Evolutionary conservation across 2,329 filamentous ascomycete genomes (phyloP), one percentile per base, ranked within the genome.

Genomic region (Aspergillus sp.): DNA sequence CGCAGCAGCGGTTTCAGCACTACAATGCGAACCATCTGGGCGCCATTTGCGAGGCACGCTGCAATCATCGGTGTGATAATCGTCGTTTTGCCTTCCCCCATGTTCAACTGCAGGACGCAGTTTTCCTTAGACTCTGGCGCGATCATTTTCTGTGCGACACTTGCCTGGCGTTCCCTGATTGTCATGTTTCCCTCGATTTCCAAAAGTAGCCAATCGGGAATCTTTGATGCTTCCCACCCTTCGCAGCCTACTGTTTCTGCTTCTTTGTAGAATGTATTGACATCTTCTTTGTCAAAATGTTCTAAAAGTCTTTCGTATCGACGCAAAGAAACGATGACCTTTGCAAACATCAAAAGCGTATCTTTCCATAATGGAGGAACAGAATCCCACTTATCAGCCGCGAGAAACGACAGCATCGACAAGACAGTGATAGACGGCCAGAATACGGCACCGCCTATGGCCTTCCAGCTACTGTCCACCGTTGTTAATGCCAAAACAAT

Each of bases 1-100:
- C 77, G 79, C 0, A 83, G 79, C 39, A 89, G 80, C 0, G 87
- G 79, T 59, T 87, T 88, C 0, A 81, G 79, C 0, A 89, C 84
- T 1, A 90, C 70, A 0, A 89, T 79, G 1, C 87, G 74, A 0
- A 79, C 77, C 0, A 90, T 71, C 3, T 69, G 76, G 0, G 69
- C 8, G 0, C 40, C 48, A 19, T 54, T 27, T 25, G 53, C 27
- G 4, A 60, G 45, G 33, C 2, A 11, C 11, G 43, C 14, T 0
- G 40, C 21, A 8, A 56, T 33, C 25, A 60, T 50, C 6, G 45
- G 50, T 6, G 45, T 60, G 4, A 60, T 47, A 6, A 60, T 54
- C 1, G 49, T 44, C 4, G 54, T 56, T 40, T 60, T 60, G 4
- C 54, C 54, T 51, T 57, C 44, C 12, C 54, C 53, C 45, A 60